Conservation (phyloP, 768 basidiomycete species). For the Lactifluus echinatus region DNA sequence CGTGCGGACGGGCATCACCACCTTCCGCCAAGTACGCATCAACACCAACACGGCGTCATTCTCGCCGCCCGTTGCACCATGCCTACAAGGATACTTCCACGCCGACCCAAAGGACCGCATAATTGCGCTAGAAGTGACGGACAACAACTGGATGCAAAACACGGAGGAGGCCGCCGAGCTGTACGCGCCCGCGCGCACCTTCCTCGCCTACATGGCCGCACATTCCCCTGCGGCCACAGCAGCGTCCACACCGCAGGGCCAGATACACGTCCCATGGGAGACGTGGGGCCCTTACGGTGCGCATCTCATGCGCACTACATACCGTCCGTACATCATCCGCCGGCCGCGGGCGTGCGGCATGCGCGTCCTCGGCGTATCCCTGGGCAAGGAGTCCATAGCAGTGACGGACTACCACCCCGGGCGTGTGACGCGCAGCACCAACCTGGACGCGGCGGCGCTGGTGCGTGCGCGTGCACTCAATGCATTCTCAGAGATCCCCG, state of each 20-base stretch:
- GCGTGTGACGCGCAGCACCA: conserved; percentile 1
- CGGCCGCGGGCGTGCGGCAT: conserved; percentile 5
- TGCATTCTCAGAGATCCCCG: neutral
- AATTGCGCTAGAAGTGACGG: conserved; percentile 3
- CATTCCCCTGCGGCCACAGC: neutral
- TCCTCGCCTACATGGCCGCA: conserved; percentile 5
- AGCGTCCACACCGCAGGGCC: neutral
- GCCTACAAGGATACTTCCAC: conserved; percentile 2
- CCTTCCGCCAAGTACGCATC: neutral
- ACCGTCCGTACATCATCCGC: conserved; percentile 4
- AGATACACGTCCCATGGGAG: conserved; percentile 4
- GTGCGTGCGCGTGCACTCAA: neutral
- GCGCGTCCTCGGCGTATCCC: conserved; percentile 7
- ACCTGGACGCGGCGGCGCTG: neutral
- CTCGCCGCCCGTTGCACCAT: neutral
- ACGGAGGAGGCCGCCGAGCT: neutral
- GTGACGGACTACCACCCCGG: conserved; percentile 9
- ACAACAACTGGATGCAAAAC: conserved; percentile 6
- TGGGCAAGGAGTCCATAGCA: neutral
- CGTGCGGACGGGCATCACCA: conserved; percentile 2
- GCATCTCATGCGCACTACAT: neutral
- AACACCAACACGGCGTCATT: conserved; percentile 5
- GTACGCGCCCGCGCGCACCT: conserved; percentile 3
- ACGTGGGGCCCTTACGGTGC: conserved; percentile 9
- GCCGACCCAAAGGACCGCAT: conserved; percentile 8